These are phyloP conservation scores for Elsinoe necatrix DNA, from an alignment of 2,329 filamentous ascomycete genomes.

Conservation along the genomic window DNA sequence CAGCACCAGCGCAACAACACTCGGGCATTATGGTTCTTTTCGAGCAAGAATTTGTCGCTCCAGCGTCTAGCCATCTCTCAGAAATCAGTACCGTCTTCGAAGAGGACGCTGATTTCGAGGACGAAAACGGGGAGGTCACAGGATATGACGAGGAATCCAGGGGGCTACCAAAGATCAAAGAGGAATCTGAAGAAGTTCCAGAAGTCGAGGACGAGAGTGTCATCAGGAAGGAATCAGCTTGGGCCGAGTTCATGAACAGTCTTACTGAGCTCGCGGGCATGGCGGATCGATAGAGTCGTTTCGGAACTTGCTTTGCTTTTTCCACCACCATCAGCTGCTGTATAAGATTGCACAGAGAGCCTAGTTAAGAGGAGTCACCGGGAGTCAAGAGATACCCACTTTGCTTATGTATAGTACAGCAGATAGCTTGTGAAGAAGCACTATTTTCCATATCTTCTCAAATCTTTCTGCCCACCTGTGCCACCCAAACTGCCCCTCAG, in stretches of 20 bases:
- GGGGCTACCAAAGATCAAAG: no score
- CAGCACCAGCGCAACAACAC: neutral
- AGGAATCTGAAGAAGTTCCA: no score
- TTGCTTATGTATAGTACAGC: neutral
- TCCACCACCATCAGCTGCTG: neutral
- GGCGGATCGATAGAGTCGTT: slow-evolving; percentile 4
- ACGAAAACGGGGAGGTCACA: neutral
- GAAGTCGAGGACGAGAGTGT: neutral
- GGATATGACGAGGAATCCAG: no score
- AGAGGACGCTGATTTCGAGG: neutral
- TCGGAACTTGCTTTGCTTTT: neutral
- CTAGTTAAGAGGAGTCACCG: neutral
- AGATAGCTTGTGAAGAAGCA: neutral
- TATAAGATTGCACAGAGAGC: neutral
- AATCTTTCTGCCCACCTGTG: neutral
- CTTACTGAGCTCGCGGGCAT: slow-evolving; percentile 9
- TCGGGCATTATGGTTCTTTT: neutral
- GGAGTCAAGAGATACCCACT: neutral
- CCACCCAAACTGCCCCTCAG: neutral
- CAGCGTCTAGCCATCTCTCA: neutral
- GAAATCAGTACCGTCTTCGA: neutral
- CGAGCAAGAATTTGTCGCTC: neutral
- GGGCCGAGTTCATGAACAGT: slow-evolving; percentile 13
- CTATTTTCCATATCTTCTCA: no score
- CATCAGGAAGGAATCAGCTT: neutral